Percentiles rank a stretch among this genome's conserved stretches.
Evolutionary conservation across 768 basidiomycete genomes (phyloP).

Genomic region (Neoboletus magnificus): DNA sequence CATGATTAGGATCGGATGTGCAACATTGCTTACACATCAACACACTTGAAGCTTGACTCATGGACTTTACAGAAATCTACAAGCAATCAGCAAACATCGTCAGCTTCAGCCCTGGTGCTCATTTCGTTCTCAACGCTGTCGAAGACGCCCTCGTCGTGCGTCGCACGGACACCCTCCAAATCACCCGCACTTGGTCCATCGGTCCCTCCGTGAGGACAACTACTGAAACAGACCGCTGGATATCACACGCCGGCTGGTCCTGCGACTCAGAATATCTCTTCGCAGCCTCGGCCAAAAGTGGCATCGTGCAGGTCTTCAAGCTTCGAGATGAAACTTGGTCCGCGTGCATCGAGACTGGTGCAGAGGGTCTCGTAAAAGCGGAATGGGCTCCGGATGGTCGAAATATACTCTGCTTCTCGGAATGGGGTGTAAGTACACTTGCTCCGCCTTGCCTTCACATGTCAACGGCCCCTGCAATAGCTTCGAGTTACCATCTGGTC

Average conservation of each 20-base stretch:
- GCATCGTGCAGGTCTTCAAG: conserved; percentile 73
- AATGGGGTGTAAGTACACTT: conserved; percentile 76
- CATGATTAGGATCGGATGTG: no score
- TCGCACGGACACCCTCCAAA: conserved; percentile 78
- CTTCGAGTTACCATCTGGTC: conserved; percentile 87
- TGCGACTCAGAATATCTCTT: conserved; percentile 85
- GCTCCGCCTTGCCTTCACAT: neutral
- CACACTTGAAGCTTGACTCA: conserved; percentile 21
- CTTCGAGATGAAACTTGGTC: conserved; percentile 77
- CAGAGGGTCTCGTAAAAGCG: conserved; percentile 80
- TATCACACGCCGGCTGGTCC: conserved; percentile 83
- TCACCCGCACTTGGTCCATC: conserved; percentile 76
- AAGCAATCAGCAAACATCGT: conserved; percentile 69
- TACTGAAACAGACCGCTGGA: conserved; percentile 37
- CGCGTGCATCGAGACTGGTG: conserved; percentile 73
- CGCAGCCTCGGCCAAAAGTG: conserved; percentile 70
- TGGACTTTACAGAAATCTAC: conserved; percentile 90
- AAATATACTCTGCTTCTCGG: conserved; percentile 83
- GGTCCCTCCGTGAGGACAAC: conserved; percentile 48
- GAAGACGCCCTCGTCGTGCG: conserved; percentile 80
- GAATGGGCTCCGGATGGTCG: conserved; percentile 91
- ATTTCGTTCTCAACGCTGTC: conserved; percentile 80
- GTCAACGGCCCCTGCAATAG: conserved; percentile 38
- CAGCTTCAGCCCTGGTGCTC: conserved; percentile 80
- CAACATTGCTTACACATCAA: neutral